These are phyloP conservation scores for Ophiocordyceps unilateralis DNA, from an alignment of 2,329 filamentous ascomycete genomes.

Conservation along the genomic window DNA sequence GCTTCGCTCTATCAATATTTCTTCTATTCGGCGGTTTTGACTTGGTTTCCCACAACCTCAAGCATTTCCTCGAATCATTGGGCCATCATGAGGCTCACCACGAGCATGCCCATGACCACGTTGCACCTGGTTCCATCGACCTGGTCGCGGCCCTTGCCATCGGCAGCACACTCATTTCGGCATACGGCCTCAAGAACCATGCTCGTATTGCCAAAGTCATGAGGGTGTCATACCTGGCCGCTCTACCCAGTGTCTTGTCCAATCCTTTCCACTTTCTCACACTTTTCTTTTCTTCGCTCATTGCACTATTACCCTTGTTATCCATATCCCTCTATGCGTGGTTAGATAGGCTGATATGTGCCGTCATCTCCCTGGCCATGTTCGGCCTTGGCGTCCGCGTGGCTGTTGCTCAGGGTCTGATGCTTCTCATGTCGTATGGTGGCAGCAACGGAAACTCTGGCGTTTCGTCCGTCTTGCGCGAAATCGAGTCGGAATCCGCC, in stretches of 20 bases:
- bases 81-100: slow-evolving; percentile 54
- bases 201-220: slow-evolving; percentile 83
- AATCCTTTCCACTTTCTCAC: slow-evolving; percentile 95
- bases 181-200: slow-evolving; percentile 77
- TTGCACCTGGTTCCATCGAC: slow-evolving; percentile 64
- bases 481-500: slow-evolving; percentile 66
- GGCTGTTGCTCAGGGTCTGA: slow-evolving; percentile 71
- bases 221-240: slow-evolving; percentile 67
- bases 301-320: slow-evolving; percentile 68
- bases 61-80: slow-evolving; percentile 65
- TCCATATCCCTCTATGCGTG: slow-evolving; percentile 66
- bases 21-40: slow-evolving; percentile 96
- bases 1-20: slow-evolving; percentile 90
- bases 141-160: slow-evolving; percentile 69
- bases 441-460: slow-evolving; percentile 21
- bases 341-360: slow-evolving; percentile 69
- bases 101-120: slow-evolving; percentile 43
- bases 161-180: slow-evolving; percentile 66
- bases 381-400: slow-evolving; percentile 70
- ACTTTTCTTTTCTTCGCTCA: slow-evolving; percentile 63
- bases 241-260: slow-evolving; percentile 69
- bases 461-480: slow-evolving; percentile 59
- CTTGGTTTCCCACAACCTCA: slow-evolving; percentile 80
- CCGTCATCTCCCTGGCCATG: slow-evolving; percentile 73
- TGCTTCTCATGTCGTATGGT: slow-evolving; percentile 85